Conservation (phyloP, 768 basidiomycete genomes). For the Tubosaeta sp. region DNA sequence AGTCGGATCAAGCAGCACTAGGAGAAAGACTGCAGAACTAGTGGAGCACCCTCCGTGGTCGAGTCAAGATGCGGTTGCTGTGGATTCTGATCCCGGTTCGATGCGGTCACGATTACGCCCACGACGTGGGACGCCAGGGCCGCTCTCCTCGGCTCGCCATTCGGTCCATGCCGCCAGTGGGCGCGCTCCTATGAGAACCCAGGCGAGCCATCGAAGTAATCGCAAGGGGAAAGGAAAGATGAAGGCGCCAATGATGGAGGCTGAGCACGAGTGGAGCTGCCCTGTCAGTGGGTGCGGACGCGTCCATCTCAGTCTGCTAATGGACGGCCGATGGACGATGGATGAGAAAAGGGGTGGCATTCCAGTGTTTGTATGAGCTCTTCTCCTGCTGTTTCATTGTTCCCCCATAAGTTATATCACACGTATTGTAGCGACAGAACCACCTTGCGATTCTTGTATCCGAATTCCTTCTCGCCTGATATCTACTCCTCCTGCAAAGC, state of each 20-base stretch:
- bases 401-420: slow-evolving; percentile 1
- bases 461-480: no score
- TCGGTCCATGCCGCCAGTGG: slow-evolving; percentile 3
- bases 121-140: slow-evolving; percentile 26
- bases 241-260: slow-evolving; percentile 38
- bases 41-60: not conserved
- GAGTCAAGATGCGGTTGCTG: slow-evolving; percentile 29
- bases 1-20: slow-evolving; percentile 5
- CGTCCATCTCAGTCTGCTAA: slow-evolving; percentile 52
- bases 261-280: slow-evolving; percentile 56
- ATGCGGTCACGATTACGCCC: slow-evolving; percentile 61
- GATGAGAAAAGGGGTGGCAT: slow-evolving; percentile 44
- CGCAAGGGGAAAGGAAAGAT: slow-evolving; percentile 34
- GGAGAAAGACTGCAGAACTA: slow-evolving; percentile 13
- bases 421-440: slow-evolving; percentile 11
- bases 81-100: slow-evolving; percentile 27
- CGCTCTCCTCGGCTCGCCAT: slow-evolving; percentile 2
- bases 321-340: slow-evolving; percentile 58
- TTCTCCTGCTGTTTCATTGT: not conserved
- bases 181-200: not conserved
- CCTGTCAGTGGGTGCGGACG: slow-evolving; percentile 56
- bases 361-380: slow-evolving; percentile 36
- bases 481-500: slow-evolving; percentile 7
- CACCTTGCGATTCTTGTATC: no score
- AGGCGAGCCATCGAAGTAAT: slow-evolving; percentile 12